Evolutionary conservation across 2,329 filamentous ascomycete species (phyloP).

Genomic region (Penicillium griseofulvum): DNA sequence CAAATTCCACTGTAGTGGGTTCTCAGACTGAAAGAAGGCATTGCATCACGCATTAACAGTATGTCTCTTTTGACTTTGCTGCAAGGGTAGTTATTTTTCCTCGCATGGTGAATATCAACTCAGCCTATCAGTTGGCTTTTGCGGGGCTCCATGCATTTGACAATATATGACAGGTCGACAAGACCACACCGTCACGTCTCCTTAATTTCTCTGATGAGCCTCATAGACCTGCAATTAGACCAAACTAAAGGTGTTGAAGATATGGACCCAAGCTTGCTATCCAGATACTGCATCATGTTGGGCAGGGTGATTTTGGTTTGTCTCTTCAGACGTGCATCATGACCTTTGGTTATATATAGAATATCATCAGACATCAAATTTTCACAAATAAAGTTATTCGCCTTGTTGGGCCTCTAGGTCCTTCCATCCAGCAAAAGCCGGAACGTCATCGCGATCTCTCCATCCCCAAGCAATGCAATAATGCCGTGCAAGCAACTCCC

Average conservation of each 20-base stretch:
- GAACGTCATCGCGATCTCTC: slow-evolving; percentile 49
- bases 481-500: slow-evolving; percentile 79
- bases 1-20: slow-evolving; percentile 34
- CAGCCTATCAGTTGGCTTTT: slow-evolving; percentile 1
- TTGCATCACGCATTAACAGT: slow-evolving; percentile 32
- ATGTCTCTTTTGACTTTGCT: slow-evolving; percentile 41
- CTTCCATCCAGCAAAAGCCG: slow-evolving; percentile 39
- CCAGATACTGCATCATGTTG: not conserved
- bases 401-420: slow-evolving; percentile 30
- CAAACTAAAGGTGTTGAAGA: not conserved
- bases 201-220: slow-evolving; percentile 26
- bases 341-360: slow-evolving; percentile 16
- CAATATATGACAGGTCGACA: slow-evolving; percentile 24
- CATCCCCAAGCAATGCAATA: slow-evolving; percentile 91
- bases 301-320: not conserved
- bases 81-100: slow-evolving; percentile 39
- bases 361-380: slow-evolving; percentile 10
- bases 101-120: slow-evolving; percentile 31
- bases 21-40: slow-evolving; percentile 30
- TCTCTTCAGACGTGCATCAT: not conserved
- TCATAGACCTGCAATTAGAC: not conserved
- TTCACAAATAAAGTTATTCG: slow-evolving; percentile 8
- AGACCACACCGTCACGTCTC: slow-evolving; percentile 26
- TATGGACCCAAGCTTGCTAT: not conserved
- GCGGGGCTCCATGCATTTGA: slow-evolving; percentile 1